These are phyloP conservation scores for Gaertneriomyces sp. DNA, from an alignment of 192 early-diverging fungal species.

Conservation along the genomic window DNA sequence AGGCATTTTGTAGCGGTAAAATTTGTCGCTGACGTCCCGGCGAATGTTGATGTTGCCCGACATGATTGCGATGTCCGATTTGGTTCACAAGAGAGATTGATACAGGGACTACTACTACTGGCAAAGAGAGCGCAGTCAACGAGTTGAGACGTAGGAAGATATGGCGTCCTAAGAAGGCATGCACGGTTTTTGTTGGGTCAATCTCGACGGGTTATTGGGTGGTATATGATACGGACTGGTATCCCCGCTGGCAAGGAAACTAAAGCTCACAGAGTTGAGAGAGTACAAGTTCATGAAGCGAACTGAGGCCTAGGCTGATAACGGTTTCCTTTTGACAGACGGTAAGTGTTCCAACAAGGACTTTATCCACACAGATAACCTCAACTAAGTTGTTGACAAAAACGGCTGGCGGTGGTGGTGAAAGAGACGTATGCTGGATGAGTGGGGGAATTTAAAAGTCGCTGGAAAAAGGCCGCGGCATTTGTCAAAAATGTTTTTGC, in stretches of 20 bases:
- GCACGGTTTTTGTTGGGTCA: slow-evolving; percentile 1
- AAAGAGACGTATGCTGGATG: no score
- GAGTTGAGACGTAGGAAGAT: not conserved
- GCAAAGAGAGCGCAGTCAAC: not conserved
- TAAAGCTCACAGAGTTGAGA: not conserved
- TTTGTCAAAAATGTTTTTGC: no score
- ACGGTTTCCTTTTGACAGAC: no score
- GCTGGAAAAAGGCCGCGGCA: no score
- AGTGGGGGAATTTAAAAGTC: no score
- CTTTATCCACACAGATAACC: no score
- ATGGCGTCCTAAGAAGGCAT: not conserved
- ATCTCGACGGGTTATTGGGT: not conserved
- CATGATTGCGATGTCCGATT: not conserved
- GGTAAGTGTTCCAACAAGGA: no score
- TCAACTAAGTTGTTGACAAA: no score
- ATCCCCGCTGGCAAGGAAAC: slow-evolving; percentile 22
- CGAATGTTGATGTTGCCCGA: slow-evolving; percentile 80
- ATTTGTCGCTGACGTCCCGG: slow-evolving; percentile 85
- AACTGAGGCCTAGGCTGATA: not conserved
- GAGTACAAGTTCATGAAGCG: slow-evolving; percentile 27
- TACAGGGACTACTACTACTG: not conserved
- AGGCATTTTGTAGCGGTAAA: slow-evolving; percentile 99
- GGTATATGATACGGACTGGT: slow-evolving; percentile 6
- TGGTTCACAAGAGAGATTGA: not conserved
- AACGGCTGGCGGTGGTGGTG: no score